Percentiles rank a stretch among this genome's conserved stretches.
Conservation (phyloP, 495 filamentous ascomycete genomes). For the Hyaloscypha bicolor region DNA sequence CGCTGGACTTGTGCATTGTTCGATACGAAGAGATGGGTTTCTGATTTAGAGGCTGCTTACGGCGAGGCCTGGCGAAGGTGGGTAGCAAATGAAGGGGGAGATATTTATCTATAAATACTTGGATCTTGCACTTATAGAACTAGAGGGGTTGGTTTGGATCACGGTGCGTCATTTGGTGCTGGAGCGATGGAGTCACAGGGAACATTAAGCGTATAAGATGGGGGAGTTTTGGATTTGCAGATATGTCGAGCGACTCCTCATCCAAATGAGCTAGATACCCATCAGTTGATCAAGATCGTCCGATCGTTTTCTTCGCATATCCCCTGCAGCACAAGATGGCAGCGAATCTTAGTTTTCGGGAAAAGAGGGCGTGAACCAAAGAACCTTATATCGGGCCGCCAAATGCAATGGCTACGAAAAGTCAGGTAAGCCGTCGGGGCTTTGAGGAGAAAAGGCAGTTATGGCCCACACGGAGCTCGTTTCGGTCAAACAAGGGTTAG, state of each 20-base stretch:
- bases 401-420: no score
- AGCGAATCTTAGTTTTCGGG: no score
- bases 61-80: conserved; percentile 84
- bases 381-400: no score
- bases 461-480: no score
- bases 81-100: conserved; percentile 84
- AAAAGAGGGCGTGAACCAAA: no score
- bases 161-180: conserved; percentile 14
- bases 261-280: conserved; percentile 27
- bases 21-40: conserved; percentile 90
- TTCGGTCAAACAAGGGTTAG: no score
- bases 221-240: conserved; percentile 1
- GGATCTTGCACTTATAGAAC: neutral
- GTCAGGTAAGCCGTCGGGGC: no score
- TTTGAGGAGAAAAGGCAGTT: no score
- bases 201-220: neutral
- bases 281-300: conserved; percentile 15
- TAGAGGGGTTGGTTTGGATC: neutral
- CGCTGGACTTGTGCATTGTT: conserved; percentile 86
- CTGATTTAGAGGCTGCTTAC: conserved; percentile 88
- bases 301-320: neutral
- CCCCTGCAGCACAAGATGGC: neutral
- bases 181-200: conserved; percentile 29
- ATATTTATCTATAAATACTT: conserved; percentile 67
- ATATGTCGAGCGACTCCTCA: neutral